Evolutionary conservation across 768 basidiomycete genomes (phyloP), one percentile per base, ranked within the genome.

Genomic region (Mycena vulgaris): DNA sequence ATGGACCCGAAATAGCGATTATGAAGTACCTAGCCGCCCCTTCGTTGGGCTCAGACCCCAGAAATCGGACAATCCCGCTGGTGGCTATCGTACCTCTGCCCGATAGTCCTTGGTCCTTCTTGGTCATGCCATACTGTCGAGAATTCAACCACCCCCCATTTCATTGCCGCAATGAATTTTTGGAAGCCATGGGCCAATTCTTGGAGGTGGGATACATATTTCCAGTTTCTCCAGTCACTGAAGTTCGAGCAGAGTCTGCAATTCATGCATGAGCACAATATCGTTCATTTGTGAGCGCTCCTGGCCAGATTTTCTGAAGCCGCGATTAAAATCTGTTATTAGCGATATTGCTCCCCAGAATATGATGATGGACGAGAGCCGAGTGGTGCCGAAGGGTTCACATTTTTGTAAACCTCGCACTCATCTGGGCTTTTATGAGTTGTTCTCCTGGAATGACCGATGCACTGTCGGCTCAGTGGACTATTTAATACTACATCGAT

Each of bases 401-500:
- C 64, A 69, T 30, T 58, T 69, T 23, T n/a, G 35, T 39, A 3
- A 37, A 9, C 52, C 63, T 30, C 59, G 47, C 1, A 66, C 64
- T 8, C 63, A 53, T 45, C 42, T 33, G 10, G 72, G 64, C 35
- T 40, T 33, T 6, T 28, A 14, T 10, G 23, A 28, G 23, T 27
- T 47, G 4, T 57, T 69, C 16, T 47, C 30, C 10, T 70, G 68
- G 68, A 58, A 58, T 1, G 28, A 56, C 30, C 63, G 68, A 19
- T 67, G 52, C 28, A 39, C 68, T 23, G 53, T 73, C 16, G 19
- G 39, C 30, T 53, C 68, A 19, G 51, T 69, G 45, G 31, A 56
- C n/a, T 73, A 73, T 14, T n/a, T n/a, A n/a, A n/a, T 73, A 63
- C 45, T 70, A 57, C 45, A 70, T 73, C 25, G 72, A 73, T 19